These are phyloP conservation scores for Solanum commersonii DNA, from an alignment of 257 asterid genomes.

Conservation along the genomic window DNA sequence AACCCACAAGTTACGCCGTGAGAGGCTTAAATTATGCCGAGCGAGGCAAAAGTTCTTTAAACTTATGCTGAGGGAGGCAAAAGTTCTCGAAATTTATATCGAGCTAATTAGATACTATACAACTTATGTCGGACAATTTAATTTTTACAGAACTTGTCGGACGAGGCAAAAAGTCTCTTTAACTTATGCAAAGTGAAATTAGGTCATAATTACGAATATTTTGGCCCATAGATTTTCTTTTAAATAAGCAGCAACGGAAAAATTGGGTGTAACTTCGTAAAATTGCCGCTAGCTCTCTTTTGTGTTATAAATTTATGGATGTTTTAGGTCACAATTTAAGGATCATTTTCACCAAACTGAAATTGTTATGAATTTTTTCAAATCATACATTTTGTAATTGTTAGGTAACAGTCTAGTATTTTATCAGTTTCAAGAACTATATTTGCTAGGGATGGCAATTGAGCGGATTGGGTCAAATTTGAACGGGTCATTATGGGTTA, in stretches of 20 bases:
- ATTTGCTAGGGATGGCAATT: too few relatives aligned
- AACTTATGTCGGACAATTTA: neutral
- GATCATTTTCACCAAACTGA: neutral
- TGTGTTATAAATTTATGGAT: neutral
- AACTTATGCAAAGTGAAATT: neutral
- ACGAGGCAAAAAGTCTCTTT: neutral
- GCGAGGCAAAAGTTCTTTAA: neutral
- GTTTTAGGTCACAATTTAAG: neutral
- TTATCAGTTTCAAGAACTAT: neutral
- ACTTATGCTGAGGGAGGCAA: too few relatives aligned
- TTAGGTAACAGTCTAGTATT: neutral
- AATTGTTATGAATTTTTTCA: neutral
- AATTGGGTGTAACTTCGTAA: neutral
- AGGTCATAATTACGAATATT: too few relatives aligned
- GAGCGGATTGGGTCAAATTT: too few relatives aligned
- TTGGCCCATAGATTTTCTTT: neutral
- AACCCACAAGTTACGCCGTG: neutral
- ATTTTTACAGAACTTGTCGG: neutral
- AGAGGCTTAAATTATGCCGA: too few relatives aligned
- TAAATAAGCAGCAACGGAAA: neutral
- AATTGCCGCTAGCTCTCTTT: neutral
- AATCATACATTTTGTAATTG: neutral
- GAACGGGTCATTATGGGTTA: too few relatives aligned
- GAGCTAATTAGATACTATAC: too few relatives aligned
- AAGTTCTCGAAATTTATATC: too few relatives aligned